These are phyloP conservation scores for Amphicarpaea edgeworthii DNA, from an alignment of 306 rosid species.

Conservation along the genomic window DNA sequence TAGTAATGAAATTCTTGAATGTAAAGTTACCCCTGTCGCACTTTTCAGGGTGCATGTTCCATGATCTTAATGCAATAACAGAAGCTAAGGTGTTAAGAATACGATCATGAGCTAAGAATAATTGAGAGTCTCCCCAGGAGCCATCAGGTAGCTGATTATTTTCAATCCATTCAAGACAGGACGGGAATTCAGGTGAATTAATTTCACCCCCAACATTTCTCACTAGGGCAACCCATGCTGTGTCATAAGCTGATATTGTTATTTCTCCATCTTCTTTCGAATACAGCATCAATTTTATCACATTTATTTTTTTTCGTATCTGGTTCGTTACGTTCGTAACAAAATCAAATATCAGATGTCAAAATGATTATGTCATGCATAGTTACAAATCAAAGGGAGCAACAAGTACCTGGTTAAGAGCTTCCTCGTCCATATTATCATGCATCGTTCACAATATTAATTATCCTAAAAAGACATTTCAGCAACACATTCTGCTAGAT, in stretches of 20 bases:
- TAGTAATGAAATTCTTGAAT: neutral
- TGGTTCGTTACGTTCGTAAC: conserved; percentile 48
- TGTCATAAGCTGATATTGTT: conserved; percentile 83
- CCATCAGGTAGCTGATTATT: conserved; percentile 73
- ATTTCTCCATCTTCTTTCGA: conserved; percentile 82
- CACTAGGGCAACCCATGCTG: conserved; percentile 84
- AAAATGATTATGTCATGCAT: neutral
- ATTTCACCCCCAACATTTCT: conserved; percentile 43
- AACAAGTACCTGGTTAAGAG: conserved; percentile 45
- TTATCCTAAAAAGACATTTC: conserved; percentile 56
- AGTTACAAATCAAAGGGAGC: neutral
- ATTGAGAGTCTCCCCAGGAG: conserved; percentile 71
- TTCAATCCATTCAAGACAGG: conserved; percentile 75
- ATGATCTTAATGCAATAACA: conserved; percentile 63
- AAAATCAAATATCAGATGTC: neutral
- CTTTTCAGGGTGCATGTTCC: conserved; percentile 70
- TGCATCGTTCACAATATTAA: conserved; percentile 54
- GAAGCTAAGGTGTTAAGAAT: conserved; percentile 76
- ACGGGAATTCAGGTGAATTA: conserved; percentile 67
- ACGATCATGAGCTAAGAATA: conserved; percentile 73
- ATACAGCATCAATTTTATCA: conserved; percentile 54
- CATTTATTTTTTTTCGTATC: conserved; percentile 51
- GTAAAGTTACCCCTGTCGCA: conserved; percentile 57
- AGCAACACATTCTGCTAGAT: conserved; percentile 37
- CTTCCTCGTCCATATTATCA: conserved; percentile 50